Conservation (phyloP, 345 rosid species). For the Ceriops decandra region DNA sequence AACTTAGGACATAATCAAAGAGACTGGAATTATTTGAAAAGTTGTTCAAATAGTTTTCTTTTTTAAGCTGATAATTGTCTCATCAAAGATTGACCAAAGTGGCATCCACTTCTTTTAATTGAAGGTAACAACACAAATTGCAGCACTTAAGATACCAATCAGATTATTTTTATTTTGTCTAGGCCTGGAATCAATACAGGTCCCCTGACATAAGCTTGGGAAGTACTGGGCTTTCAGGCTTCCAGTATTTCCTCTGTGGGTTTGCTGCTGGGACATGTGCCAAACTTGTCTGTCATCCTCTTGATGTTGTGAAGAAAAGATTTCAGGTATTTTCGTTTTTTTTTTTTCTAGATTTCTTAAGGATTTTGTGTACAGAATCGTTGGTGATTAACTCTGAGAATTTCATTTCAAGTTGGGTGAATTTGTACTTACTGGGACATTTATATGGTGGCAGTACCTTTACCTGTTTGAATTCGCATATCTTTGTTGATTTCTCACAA, state of each 20-base stretch:
- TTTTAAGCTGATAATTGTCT: not conserved
- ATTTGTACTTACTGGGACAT: too few relatives aligned
- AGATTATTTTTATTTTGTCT: conserved; percentile 11
- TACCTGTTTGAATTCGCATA: too few relatives aligned
- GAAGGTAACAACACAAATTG: not conserved
- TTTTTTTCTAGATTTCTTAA: conserved; percentile 12
- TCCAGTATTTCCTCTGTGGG: conserved; percentile 85
- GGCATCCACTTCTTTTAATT: not conserved
- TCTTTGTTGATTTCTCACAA: too few relatives aligned
- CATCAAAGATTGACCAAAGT: not conserved
- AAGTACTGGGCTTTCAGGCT: conserved; percentile 51
- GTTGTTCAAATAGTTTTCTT: not conserved
- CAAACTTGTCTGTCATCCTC: conserved; percentile 98
- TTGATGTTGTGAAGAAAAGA: conserved; percentile 92
- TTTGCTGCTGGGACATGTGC: conserved; percentile 95
- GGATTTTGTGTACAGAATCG: not conserved
- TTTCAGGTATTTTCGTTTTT: conserved; percentile 60
- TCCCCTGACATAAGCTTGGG: conserved; percentile 35
- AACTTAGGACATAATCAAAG: not conserved
- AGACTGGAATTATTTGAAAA: not conserved
- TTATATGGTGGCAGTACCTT: too few relatives aligned
- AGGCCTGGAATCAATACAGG: conserved; percentile 65
- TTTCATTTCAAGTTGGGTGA: not conserved
- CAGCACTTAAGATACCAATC: not conserved
- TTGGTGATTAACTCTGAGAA: not conserved